Conservation (phyloP, 176 grass and related monocot species). For the Neostapfia colusana region DNA sequence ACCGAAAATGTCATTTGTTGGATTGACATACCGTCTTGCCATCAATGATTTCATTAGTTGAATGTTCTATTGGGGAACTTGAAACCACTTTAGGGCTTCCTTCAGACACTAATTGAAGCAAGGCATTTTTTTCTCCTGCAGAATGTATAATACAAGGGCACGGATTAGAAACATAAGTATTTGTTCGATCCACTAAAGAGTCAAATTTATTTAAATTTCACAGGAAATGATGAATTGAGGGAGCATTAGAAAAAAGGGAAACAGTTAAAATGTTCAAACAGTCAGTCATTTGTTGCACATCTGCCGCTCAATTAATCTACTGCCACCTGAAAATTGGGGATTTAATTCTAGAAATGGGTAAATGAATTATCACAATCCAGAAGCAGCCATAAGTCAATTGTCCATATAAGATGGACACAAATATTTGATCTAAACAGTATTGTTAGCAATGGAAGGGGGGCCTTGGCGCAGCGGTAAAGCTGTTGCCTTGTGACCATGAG, state of each 20-base stretch:
- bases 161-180: slow-evolving; percentile 2
- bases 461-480: too few relatives aligned
- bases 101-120: slow-evolving; percentile 10
- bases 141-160: slow-evolving; percentile 1
- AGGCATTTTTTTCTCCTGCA: slow-evolving; percentile 36
- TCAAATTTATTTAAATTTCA: background rate
- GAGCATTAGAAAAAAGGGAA: background rate
- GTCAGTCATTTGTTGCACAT: background rate
- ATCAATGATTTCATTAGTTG: slow-evolving; percentile 65
- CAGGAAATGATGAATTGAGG: background rate
- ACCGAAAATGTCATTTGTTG: background rate
- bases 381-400: background rate
- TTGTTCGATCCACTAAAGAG: background rate
- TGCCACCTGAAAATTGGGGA: background rate
- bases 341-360: background rate
- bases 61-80: slow-evolving; percentile 49
- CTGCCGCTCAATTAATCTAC: background rate
- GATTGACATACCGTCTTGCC: slow-evolving; percentile 47
- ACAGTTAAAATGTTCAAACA: background rate
- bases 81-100: slow-evolving; percentile 45
- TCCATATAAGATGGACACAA: background rate
- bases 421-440: background rate
- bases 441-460: slow-evolving; percentile 4
- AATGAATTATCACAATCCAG: background rate
- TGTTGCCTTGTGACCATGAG: too few relatives aligned